Conservation (phyloP, 768 basidiomycete genomes). For the Lyophyllum semitale region DNA sequence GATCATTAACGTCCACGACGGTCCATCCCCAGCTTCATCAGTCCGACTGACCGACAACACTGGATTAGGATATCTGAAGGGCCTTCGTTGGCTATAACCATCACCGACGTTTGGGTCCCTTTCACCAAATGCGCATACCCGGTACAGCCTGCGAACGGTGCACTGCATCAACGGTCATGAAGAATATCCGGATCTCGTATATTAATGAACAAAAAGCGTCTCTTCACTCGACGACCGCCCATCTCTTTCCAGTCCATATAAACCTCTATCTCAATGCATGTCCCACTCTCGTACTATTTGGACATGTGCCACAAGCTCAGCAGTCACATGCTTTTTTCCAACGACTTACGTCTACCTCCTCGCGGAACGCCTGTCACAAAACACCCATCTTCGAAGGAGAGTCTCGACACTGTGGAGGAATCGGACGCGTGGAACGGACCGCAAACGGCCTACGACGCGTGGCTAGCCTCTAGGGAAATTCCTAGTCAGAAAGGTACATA, state of each 20-base stretch:
- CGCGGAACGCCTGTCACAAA: constrained; percentile 25
- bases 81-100: constrained; percentile 21
- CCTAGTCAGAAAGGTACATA: constrained; percentile 44
- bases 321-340: constrained; percentile 38
- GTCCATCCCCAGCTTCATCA: constrained; percentile 25
- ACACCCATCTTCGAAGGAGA: constrained; percentile 11
- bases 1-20: constrained; percentile 15
- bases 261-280: constrained; percentile 27
- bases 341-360: constrained; percentile 33
- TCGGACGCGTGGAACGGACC: constrained; percentile 16
- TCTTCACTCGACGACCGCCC: constrained; percentile 17
- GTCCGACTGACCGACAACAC: constrained; percentile 15
- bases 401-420: constrained; percentile 4
- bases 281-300: constrained; percentile 33
- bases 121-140: constrained; percentile 45
- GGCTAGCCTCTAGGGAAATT: constrained; percentile 58
- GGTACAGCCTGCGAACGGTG: constrained; percentile 40
- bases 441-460: constrained; percentile 49
- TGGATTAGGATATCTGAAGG: constrained; percentile 40
- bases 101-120: constrained; percentile 40
- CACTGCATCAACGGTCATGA: constrained; percentile 49
- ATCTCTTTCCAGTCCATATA: constrained; percentile 27
- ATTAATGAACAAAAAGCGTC: constrained; percentile 34
- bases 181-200: constrained; percentile 49
- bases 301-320: constrained; percentile 41